Conservation (phyloP, 495 filamentous ascomycete genomes). For the Collariella sp. region DNA sequence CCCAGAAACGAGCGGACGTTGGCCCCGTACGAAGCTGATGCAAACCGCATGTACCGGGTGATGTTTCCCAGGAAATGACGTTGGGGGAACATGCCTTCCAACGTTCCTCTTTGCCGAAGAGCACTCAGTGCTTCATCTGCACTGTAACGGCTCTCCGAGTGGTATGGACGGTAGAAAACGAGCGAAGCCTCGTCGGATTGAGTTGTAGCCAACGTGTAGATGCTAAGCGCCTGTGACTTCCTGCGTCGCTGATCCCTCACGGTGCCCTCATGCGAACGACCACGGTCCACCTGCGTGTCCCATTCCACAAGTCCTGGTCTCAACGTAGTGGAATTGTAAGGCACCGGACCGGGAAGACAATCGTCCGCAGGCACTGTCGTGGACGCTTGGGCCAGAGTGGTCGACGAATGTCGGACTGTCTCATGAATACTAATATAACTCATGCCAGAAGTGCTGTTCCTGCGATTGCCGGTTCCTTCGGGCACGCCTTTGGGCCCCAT, state of each 20-base stretch:
- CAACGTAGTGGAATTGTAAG: not conserved
- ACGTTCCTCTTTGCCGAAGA: conserved; percentile 47
- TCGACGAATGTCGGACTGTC: conserved; percentile 46
- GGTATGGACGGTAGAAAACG: conserved; percentile 45
- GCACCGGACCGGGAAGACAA: conserved; percentile 10
- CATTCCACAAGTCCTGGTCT: conserved; percentile 2
- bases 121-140: conserved; percentile 47
- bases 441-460: conserved; percentile 30
- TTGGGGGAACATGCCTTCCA: conserved; percentile 58
- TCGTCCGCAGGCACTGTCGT: conserved; percentile 42
- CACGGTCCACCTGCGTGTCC: conserved; percentile 7
- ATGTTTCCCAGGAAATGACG: conserved; percentile 63
- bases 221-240: conserved; percentile 47
- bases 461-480: not conserved
- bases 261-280: conserved; percentile 3
- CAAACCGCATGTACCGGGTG: conserved; percentile 65
- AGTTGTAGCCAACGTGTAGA: conserved; percentile 60
- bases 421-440: conserved; percentile 47
- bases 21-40: conserved; percentile 67
- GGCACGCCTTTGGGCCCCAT: too few relatives aligned
- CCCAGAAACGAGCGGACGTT: conserved; percentile 65
- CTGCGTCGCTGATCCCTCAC: conserved; percentile 24
- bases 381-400: conserved; percentile 53
- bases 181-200: conserved; percentile 55
- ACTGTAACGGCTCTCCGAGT: conserved; percentile 45